Conservation (phyloP, 2,329 filamentous ascomycete species). For the Ceratocystis ficicola region DNA sequence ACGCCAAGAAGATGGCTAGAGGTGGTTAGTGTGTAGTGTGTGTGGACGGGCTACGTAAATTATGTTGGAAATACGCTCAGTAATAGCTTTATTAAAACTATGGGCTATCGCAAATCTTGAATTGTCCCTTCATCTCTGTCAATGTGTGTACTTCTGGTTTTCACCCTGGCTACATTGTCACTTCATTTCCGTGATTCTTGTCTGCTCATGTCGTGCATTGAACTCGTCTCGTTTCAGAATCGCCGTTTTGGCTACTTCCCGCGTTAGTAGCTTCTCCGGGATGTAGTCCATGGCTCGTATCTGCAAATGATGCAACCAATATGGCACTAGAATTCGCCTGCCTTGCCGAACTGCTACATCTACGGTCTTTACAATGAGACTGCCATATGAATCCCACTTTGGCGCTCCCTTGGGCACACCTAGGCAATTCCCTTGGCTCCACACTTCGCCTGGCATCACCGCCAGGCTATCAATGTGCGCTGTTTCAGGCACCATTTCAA, state of each 20-base stretch:
- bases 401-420: conserved; percentile 23
- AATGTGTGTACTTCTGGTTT: too few species aligned
- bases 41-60: not conserved
- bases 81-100: not conserved
- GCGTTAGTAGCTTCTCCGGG: not conserved
- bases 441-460: conserved; percentile 28
- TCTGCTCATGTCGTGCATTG: not conserved
- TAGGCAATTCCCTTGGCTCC: conserved; percentile 24
- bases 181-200: not conserved
- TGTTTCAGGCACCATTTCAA: conserved; percentile 24
- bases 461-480: conserved; percentile 27
- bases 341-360: not conserved
- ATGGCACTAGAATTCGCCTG: not conserved
- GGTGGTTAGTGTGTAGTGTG: conserved; percentile 26
- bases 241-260: not conserved
- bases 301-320: not conserved
- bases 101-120: not conserved
- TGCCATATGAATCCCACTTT: not conserved
- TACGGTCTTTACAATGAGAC: not conserved
- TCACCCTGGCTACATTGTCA: not conserved
- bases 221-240: not conserved
- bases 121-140: not conserved
- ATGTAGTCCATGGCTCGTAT: conserved; percentile 4
- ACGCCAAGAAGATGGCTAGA: conserved; percentile 53
- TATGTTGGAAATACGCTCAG: not conserved